Percentiles rank a stretch among this genome's conserved stretches.
phyloP scores from a whole-genome alignment of 2,329 filamentous ascomycete species.

The Aurifilum marmelostoma region DNA sequence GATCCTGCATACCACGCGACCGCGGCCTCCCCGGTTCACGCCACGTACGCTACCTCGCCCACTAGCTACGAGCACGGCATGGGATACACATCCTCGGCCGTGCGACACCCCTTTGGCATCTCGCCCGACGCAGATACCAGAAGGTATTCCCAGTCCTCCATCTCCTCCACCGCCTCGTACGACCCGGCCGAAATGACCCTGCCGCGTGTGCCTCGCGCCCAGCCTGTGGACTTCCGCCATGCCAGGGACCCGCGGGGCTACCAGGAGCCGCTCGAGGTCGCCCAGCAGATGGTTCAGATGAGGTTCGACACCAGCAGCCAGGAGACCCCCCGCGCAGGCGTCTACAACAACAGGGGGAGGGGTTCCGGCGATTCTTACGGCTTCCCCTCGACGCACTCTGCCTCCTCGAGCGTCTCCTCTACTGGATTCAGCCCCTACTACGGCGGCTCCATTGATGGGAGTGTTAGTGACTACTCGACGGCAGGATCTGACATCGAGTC shows the following conservation, averaged over 20 bases:
- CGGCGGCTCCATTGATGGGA: slow-evolving; percentile 75
- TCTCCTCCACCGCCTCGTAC: slow-evolving; percentile 57
- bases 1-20: slow-evolving; percentile 68
- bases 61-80: slow-evolving; percentile 72
- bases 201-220: slow-evolving; percentile 56
- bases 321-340: slow-evolving; percentile 81
- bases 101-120: slow-evolving; percentile 62
- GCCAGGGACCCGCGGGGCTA: slow-evolving; percentile 54
- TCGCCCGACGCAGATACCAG: slow-evolving; percentile 61
- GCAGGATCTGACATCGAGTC: slow-evolving; percentile 87
- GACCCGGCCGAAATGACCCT: slow-evolving; percentile 40
- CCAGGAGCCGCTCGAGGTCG: slow-evolving; percentile 88
- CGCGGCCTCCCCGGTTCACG: slow-evolving; percentile 67
- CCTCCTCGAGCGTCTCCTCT: slow-evolving; percentile 88
- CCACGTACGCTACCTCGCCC: slow-evolving; percentile 68
- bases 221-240: slow-evolving; percentile 64
- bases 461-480: slow-evolving; percentile 91
- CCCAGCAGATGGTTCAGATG: slow-evolving; percentile 92
- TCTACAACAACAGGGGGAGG: slow-evolving; percentile 72
- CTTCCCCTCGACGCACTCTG: slow-evolving; percentile 83
- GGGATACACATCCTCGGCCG: slow-evolving; percentile 71
- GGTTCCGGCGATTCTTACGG: slow-evolving; percentile 86
- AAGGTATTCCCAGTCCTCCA: slow-evolving; percentile 85
- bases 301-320: slow-evolving; percentile 60
- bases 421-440: slow-evolving; percentile 83